Conservation (phyloP, 2,329 filamentous ascomycete species). For the Exophiala sideris region DNA sequence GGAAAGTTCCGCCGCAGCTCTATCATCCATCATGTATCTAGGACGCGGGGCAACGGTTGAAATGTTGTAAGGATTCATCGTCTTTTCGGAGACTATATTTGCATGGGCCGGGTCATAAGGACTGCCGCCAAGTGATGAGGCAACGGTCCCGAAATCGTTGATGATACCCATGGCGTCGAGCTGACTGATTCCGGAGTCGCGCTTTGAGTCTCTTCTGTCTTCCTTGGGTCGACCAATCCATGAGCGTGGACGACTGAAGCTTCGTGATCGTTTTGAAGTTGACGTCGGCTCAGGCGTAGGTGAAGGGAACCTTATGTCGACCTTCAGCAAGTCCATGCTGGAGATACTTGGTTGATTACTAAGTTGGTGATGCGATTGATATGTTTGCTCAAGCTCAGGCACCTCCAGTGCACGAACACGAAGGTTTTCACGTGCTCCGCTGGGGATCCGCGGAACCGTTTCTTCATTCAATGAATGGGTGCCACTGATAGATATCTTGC, state of each 20-base stretch:
- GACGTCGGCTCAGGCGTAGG: slow-evolving; percentile 17
- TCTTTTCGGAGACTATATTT: slow-evolving; percentile 1
- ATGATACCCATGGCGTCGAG: slow-evolving; percentile 17
- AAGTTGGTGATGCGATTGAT: slow-evolving; percentile 10
- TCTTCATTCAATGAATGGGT: slow-evolving; percentile 19
- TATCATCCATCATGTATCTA: slow-evolving; percentile 26
- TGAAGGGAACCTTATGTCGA: slow-evolving; percentile 26
- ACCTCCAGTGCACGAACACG: slow-evolving; percentile 23
- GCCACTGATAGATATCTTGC: slow-evolving; percentile 16
- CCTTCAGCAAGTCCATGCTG: slow-evolving; percentile 10
- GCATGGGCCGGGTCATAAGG: slow-evolving; percentile 24
- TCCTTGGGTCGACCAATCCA: slow-evolving; percentile 23
- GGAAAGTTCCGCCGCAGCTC: slow-evolving; percentile 19
- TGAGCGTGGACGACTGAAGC: slow-evolving; percentile 19
- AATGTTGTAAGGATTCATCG: slow-evolving; percentile 8
- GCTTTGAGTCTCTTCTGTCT: slow-evolving; percentile 9
- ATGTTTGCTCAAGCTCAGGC: slow-evolving; percentile 27
- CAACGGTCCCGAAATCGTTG: slow-evolving; percentile 22
- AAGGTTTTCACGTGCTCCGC: slow-evolving; percentile 22
- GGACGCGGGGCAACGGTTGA: slow-evolving; percentile 5
- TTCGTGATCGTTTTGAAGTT: slow-evolving; percentile 11
- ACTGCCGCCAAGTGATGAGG: slow-evolving; percentile 16
- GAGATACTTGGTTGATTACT: slow-evolving; percentile 15
- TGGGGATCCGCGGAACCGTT: slow-evolving; percentile 21
- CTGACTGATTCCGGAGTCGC: slow-evolving; percentile 12